A percentile compares a stretch with the other conserved stretches of the same genome.
Evolutionary conservation across 306 rosid genomes (phyloP).

Genomic region (Sindora glabra): DNA sequence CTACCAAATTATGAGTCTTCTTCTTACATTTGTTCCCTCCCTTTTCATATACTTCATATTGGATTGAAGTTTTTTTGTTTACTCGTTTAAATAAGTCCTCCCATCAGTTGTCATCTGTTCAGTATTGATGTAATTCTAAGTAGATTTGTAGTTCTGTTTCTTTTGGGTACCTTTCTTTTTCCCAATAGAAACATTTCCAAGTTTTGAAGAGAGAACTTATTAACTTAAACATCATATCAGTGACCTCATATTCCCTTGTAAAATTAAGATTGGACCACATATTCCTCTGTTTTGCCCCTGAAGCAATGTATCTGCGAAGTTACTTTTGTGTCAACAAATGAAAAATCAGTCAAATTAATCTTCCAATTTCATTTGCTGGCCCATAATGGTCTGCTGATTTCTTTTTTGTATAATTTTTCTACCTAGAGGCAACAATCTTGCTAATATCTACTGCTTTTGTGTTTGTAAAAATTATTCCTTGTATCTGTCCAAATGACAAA

Average conservation of each 20-base stretch:
- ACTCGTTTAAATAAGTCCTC: not conserved
- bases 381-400: no score
- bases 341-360: not conserved
- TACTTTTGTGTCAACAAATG: not conserved
- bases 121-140: not conserved
- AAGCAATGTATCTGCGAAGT: not conserved
- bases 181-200: not conserved
- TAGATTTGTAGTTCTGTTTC: not conserved
- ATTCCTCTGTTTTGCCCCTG: no score
- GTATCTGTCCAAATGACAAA: constrained; percentile 18
- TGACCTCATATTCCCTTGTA: no score
- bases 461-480: constrained; percentile 10
- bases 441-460: not conserved
- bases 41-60: not conserved
- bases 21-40: not conserved
- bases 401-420: not conserved
- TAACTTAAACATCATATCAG: no score
- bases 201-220: not conserved
- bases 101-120: not conserved
- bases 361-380: not conserved
- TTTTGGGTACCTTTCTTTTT: constrained; percentile 1
- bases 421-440: not conserved
- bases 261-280: no score
- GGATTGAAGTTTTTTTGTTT: not conserved
- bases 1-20: not conserved